Conservation (phyloP, 1,284 basidiomycete species). For the Cutaneotrichosporon mucoides region DNA sequence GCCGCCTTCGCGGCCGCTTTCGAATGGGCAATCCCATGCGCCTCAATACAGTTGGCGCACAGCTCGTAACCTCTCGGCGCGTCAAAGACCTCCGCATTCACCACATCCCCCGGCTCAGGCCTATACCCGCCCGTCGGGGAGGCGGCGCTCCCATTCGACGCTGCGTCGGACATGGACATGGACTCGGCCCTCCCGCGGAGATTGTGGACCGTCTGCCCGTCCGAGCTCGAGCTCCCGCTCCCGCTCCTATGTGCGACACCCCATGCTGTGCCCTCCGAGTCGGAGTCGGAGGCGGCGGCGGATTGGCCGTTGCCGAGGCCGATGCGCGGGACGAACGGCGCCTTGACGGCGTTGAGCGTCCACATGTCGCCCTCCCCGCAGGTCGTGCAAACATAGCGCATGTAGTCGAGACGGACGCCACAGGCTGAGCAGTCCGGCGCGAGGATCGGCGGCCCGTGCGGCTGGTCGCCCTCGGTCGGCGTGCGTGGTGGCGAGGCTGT, state of each 20-base stretch:
- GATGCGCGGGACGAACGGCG: constrained; percentile 17
- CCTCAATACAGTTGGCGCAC: constrained; percentile 70
- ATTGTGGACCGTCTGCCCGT: constrained; percentile 25
- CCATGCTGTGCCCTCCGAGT: constrained; percentile 19
- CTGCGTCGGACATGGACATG: constrained; percentile 17
- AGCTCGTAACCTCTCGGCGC: constrained; percentile 68
- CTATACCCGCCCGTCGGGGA: constrained; percentile 10
- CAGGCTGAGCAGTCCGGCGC: constrained; percentile 78
- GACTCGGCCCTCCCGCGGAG: constrained; percentile 18
- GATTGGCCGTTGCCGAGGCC: too few relatives aligned
- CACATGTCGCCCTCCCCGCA: constrained; percentile 64
- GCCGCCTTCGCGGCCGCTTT: constrained; percentile 31
- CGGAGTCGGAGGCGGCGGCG: background rate
- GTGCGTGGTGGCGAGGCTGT: background rate
- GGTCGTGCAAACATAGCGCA: constrained; percentile 79
- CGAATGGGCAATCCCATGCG: constrained; percentile 70
- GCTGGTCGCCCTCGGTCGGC: constrained; percentile 18
- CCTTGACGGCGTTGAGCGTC: constrained; percentile 35
- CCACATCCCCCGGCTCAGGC: background rate
- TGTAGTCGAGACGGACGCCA: constrained; percentile 64
- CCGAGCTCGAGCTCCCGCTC: background rate
- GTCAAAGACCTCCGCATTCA: background rate
- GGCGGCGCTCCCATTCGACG: constrained; percentile 18
- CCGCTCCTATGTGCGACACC: background rate
- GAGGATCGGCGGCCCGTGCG: constrained; percentile 56